phyloP scores from a whole-genome alignment of 1,139 yeast genomes.

The Yamadazyma atmosphaerica region DNA sequence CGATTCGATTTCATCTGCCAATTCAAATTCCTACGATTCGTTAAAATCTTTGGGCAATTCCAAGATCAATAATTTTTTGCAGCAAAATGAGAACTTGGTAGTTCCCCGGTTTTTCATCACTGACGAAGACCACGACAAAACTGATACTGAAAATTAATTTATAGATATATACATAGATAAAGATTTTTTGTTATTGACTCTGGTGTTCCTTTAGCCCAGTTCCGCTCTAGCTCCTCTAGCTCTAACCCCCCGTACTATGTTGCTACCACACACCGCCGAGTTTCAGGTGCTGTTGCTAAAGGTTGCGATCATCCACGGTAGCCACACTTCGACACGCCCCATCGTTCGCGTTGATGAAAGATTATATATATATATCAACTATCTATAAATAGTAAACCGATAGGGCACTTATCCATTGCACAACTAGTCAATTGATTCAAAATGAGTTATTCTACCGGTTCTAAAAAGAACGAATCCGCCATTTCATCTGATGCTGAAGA shows the following conservation, averaged over 20 bases:
- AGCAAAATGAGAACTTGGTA: conserved; percentile 15
- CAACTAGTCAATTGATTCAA: too few species aligned
- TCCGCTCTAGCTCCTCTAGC: too few species aligned
- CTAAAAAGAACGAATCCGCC: conserved; percentile 32
- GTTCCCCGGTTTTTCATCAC: conserved; percentile 18
- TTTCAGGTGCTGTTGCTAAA: neutral
- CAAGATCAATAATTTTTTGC: conserved; percentile 15
- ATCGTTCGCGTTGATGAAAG: too few species aligned
- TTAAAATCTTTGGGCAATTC: conserved; percentile 12
- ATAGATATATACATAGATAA: neutral
- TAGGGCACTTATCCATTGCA: neutral
- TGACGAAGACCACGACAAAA: conserved; percentile 13
- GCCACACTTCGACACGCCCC: too few species aligned
- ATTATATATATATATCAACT: neutral
- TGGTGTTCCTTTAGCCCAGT: too few species aligned
- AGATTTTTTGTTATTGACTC: neutral
- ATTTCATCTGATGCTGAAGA: conserved; percentile 37
- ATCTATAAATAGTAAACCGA: neutral
- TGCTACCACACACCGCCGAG: neutral
- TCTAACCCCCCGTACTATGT: too few species aligned
- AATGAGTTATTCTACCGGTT: conserved; percentile 12
- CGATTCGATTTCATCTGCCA: conserved; percentile 4
- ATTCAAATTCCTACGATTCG: conserved; percentile 14
- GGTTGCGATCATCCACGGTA: too few species aligned
- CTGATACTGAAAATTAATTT: neutral